A percentile compares a stretch with the other conserved stretches of the same genome.
Evolutionary conservation across 2,329 filamentous ascomycete genomes (phyloP).

Genomic region (Colletotrichum higginsianum): DNA sequence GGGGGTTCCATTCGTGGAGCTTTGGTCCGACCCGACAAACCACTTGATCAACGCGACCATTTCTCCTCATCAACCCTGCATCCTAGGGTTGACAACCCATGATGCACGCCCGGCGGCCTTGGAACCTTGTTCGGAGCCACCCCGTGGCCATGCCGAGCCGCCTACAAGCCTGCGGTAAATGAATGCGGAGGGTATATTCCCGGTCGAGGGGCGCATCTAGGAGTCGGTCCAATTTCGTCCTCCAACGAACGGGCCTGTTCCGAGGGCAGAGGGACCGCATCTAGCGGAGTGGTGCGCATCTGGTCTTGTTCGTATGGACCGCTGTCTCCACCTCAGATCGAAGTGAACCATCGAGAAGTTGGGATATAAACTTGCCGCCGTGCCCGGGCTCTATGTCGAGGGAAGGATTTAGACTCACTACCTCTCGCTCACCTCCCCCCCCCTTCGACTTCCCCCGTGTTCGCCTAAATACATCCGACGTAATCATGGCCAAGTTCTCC

Average conservation of each 20-base stretch:
- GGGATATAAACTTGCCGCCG: conserved; percentile 25
- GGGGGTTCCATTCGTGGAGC: conserved; percentile 26
- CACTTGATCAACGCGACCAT: not conserved
- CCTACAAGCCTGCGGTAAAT: conserved; percentile 23
- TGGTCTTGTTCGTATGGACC: not conserved
- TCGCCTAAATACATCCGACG: not conserved
- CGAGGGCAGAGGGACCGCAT: not conserved
- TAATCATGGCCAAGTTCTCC: conserved; percentile 45
- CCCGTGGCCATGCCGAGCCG: conserved; percentile 23
- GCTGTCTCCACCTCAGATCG: not conserved
- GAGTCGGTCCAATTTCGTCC: conserved; percentile 35
- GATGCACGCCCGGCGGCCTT: not conserved
- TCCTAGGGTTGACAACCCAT: not conserved
- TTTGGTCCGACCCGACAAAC: conserved; percentile 23
- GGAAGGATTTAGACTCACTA: not conserved
- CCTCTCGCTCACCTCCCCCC: not conserved
- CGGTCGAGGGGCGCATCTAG: conserved; percentile 6
- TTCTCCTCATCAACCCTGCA: not conserved
- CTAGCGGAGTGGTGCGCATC: conserved; percentile 35
- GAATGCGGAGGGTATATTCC: conserved; percentile 31
- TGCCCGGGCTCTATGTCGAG: not conserved
- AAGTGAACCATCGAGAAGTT: not conserved
- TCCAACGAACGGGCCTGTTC: conserved; percentile 32
- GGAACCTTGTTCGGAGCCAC: not conserved
- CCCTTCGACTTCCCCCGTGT: not conserved